Evolutionary conservation across 2,329 filamentous ascomycete genomes (phyloP), one percentile per base, ranked within the genome.

Genomic region (Clonostachys solani): DNA sequence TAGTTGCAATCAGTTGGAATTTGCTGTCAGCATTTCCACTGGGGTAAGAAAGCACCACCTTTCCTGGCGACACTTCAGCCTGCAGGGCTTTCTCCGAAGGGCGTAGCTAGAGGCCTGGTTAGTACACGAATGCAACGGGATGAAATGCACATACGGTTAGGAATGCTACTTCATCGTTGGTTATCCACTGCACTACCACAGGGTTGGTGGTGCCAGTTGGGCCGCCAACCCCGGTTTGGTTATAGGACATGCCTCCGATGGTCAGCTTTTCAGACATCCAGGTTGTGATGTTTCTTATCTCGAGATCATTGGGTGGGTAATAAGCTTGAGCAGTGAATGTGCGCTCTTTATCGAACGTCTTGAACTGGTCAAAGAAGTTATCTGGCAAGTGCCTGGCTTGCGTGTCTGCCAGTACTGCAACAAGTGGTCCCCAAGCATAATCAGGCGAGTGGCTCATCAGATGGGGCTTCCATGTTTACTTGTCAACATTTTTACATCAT

Each of bases 211-310:
- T 67, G 6, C 69, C 68, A 2, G 72, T 67, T 6, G 76, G 74
- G 0, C 81, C 82, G 10, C 81, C 81, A 6, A 83, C 59, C 2
- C 73, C 71, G 40, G 69, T 74, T 58, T 84, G 73, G 12, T 75
- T 69, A 52, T 80, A 82, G 0, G 78, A 76, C 56, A 81, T 74
- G 0, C 75, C 78, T 36, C 82, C 82, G 50, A 86, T 83, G 9
- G 75, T 82, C 12, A 85, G 63, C 18, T 77, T 72, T 4, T 71
- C 60, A 0, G 76, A 75, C 0, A 85, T 54, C 77, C 78, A 85
- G 12, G 77, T 71, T 0, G 76, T 76, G 50, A 84, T 78, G 53
- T 84, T 84, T 16, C 82, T 72, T 0, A 74, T 71, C 13, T 69
- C 71, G 2, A 66, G 66, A 55, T 86, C 82, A 44, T 72, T 81